Evolutionary conservation across 257 asterid genomes (phyloP).

Genomic region (Solanum gandarillasii): DNA sequence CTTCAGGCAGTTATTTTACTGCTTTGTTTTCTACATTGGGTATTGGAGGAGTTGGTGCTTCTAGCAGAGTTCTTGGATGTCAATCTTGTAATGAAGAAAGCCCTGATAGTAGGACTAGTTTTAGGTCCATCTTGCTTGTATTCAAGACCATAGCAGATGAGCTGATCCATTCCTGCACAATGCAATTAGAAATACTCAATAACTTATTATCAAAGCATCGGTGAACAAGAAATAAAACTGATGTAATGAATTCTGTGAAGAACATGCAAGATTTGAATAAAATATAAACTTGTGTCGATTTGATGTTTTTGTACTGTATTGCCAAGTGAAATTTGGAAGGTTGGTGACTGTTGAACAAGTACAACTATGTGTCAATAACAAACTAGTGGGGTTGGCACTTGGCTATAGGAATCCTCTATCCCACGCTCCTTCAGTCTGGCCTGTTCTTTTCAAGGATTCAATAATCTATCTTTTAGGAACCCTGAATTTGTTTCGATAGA

Average conservation of each 20-base stretch:
- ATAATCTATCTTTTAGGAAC: not conserved
- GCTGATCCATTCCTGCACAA: not conserved
- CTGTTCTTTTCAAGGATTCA: not conserved
- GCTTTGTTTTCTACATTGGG: not conserved
- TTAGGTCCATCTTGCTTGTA: not conserved
- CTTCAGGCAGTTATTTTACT: not conserved
- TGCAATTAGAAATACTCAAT: not conserved
- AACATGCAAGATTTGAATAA: not conserved
- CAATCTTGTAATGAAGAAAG: not conserved
- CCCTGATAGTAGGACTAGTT: not conserved
- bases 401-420: not conserved
- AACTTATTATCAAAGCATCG: not conserved
- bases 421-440: not conserved
- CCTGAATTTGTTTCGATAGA: not conserved
- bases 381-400: not conserved
- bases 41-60: not conserved
- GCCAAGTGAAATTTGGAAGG: not conserved
- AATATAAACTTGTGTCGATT: not conserved
- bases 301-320: not conserved
- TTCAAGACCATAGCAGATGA: not conserved
- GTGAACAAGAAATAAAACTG: not conserved
- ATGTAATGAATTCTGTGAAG: not conserved
- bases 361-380: not conserved
- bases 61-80: not conserved
- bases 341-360: not conserved